phyloP scores from a whole-genome alignment of 2,329 filamentous ascomycete genomes.

The Clarireedia monteithiana region DNA sequence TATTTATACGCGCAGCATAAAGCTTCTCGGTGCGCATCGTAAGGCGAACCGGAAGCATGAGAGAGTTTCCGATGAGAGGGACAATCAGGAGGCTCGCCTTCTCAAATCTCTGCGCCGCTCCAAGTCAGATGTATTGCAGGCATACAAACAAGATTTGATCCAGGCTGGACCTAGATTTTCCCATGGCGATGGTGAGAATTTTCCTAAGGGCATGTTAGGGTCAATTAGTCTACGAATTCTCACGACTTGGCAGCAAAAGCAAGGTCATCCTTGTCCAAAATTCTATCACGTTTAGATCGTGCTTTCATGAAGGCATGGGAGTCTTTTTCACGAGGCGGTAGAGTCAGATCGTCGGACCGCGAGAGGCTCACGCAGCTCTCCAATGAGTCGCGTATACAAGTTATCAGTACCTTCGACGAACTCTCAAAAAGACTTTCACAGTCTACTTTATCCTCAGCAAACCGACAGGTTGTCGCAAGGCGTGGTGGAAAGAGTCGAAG shows the following conservation, averaged over 20 bases:
- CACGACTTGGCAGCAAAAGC: slow-evolving; percentile 20
- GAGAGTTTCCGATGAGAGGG: not conserved
- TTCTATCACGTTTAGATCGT: slow-evolving; percentile 37
- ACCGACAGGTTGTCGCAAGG: not conserved
- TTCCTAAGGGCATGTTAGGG: not conserved
- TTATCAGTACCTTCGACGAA: slow-evolving; percentile 40
- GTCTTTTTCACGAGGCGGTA: slow-evolving; percentile 29
- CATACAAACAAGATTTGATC: slow-evolving; percentile 36
- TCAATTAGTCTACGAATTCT: not conserved
- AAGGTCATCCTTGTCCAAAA: slow-evolving; percentile 22
- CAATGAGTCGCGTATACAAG: slow-evolving; percentile 39
- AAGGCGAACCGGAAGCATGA: slow-evolving; percentile 15
- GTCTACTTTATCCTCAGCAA: slow-evolving; percentile 14
- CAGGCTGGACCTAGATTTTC: slow-evolving; percentile 36
- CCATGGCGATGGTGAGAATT: slow-evolving; percentile 40
- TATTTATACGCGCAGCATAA: slow-evolving; percentile 34
- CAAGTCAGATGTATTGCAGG: slow-evolving; percentile 31
- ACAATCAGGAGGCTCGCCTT: slow-evolving; percentile 30
- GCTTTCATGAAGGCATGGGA: slow-evolving; percentile 35
- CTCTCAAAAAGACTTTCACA: slow-evolving; percentile 34
- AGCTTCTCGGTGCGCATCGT: slow-evolving; percentile 34
- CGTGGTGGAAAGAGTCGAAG: not conserved
- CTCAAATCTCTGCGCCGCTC: slow-evolving; percentile 25
- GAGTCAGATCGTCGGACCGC: slow-evolving; percentile 35
- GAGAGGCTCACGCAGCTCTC: slow-evolving; percentile 40